phyloP scores from a whole-genome alignment of 345 rosid genomes.

The Boechera divaricarpa region DNA sequence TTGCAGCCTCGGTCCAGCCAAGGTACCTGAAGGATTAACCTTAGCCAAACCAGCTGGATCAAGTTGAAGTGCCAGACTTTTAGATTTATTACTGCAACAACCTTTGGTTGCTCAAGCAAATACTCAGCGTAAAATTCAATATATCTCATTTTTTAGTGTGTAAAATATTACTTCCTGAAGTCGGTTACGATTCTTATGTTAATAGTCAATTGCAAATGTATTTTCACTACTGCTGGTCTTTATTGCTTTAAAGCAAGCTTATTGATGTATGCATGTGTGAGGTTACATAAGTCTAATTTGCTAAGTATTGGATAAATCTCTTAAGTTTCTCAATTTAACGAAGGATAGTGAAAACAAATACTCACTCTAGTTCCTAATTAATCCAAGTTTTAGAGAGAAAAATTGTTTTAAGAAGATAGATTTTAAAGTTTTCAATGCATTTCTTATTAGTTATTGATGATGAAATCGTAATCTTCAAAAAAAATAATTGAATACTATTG shows the following conservation, averaged over 20 bases:
- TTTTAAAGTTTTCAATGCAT: no score
- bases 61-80: constrained; percentile 34
- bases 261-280: constrained; percentile 12
- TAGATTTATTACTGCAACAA: constrained; percentile 28
- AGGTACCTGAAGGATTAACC: constrained; percentile 61
- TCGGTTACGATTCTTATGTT: constrained; percentile 9
- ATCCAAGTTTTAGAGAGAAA: no score
- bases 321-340: neutral
- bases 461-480: no score
- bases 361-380: no score
- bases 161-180: constrained; percentile 32
- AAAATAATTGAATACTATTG: no score
- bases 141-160: constrained; percentile 37
- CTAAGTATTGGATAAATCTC: neutral
- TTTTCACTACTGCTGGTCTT: neutral
- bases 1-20: constrained; percentile 64
- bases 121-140: constrained; percentile 39
- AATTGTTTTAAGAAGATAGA: no score
- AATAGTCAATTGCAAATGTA: constrained; percentile 25
- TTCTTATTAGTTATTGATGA: no score
- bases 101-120: constrained; percentile 39
- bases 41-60: constrained; percentile 55
- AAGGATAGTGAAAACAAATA: neutral
- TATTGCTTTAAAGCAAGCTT: constrained; percentile 9
- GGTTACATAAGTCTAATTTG: neutral